phyloP scores from a whole-genome alignment of 2,329 filamentous ascomycete species.

The Stemphylium vesicarium region DNA sequence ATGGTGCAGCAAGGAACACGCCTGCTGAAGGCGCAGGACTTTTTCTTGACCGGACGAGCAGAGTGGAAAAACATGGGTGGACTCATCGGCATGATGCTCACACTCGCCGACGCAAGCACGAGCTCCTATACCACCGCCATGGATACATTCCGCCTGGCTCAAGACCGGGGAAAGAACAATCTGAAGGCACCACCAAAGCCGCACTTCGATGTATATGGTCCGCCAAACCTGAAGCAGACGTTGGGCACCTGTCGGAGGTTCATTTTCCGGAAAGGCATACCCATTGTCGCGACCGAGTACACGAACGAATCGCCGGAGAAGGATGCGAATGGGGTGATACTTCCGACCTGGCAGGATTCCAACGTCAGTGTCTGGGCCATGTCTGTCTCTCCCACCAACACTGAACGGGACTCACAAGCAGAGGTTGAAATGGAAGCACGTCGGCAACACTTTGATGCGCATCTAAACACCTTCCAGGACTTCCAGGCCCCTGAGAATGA shows the following conservation, averaged over 20 bases:
- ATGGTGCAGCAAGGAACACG: constrained; percentile 71
- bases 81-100: constrained; percentile 83
- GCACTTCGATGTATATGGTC: constrained; percentile 70
- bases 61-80: constrained; percentile 81
- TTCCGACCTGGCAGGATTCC: constrained; percentile 75
- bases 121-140: constrained; percentile 56
- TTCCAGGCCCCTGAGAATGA: constrained; percentile 37
- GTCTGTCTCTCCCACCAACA: constrained; percentile 57
- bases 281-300: constrained; percentile 74
- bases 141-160: constrained; percentile 31
- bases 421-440: constrained; percentile 32
- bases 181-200: constrained; percentile 28
- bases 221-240: constrained; percentile 78
- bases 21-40: constrained; percentile 70
- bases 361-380: constrained; percentile 87
- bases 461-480: constrained; percentile 41
- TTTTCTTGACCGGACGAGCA: constrained; percentile 82
- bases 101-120: constrained; percentile 72
- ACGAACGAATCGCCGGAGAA: constrained; percentile 29
- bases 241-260: constrained; percentile 85
- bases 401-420: constrained; percentile 10
- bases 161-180: constrained; percentile 21
- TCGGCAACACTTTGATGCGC: constrained; percentile 28
- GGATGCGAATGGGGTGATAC: constrained; percentile 44
- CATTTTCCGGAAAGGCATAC: constrained; percentile 83